These are phyloP conservation scores for Oehlia diaphana DNA, from an alignment of 192 early-diverging fungal species.

Conservation along the genomic window DNA sequence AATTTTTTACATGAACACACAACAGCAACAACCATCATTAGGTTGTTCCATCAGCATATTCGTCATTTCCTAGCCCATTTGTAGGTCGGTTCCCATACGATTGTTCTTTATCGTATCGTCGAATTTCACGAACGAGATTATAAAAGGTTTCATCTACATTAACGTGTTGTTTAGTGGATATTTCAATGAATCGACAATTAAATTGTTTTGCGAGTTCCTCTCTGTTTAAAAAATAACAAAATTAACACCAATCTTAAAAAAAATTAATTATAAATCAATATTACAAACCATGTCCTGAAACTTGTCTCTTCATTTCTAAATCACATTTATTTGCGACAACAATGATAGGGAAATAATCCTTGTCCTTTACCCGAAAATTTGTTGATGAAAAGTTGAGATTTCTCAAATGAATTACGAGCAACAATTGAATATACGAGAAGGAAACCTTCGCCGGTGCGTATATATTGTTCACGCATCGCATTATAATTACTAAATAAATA, in stretches of 20 bases:
- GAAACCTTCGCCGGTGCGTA: slow-evolving; percentile 95
- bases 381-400: slow-evolving; percentile 87
- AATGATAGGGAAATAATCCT: slow-evolving; percentile 86
- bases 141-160: slow-evolving; percentile 94
- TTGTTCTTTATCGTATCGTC: slow-evolving; percentile 76
- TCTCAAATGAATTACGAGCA: slow-evolving; percentile 90
- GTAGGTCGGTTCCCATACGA: slow-evolving; percentile 43
- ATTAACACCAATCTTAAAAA: background rate
- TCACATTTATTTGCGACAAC: slow-evolving; percentile 96
- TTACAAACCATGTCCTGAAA: slow-evolving; percentile 57
- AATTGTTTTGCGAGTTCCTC: slow-evolving; percentile 83
- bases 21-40: slow-evolving; percentile 57
- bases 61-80: slow-evolving; percentile 41
- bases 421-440: slow-evolving; percentile 92
- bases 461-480: slow-evolving; percentile 95
- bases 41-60: slow-evolving; percentile 33
- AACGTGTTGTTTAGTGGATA: slow-evolving; percentile 81
- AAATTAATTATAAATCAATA: background rate
- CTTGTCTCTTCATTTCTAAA: slow-evolving; percentile 78
- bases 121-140: slow-evolving; percentile 82
- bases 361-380: slow-evolving; percentile 96
- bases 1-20: slow-evolving; percentile 55
- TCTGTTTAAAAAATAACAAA: slow-evolving; percentile 44
- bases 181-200: slow-evolving; percentile 82
- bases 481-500: slow-evolving; percentile 35